Evolutionary conservation across 495 filamentous ascomycete species (phyloP).

Genomic region (Jackrogersella multiformis): DNA sequence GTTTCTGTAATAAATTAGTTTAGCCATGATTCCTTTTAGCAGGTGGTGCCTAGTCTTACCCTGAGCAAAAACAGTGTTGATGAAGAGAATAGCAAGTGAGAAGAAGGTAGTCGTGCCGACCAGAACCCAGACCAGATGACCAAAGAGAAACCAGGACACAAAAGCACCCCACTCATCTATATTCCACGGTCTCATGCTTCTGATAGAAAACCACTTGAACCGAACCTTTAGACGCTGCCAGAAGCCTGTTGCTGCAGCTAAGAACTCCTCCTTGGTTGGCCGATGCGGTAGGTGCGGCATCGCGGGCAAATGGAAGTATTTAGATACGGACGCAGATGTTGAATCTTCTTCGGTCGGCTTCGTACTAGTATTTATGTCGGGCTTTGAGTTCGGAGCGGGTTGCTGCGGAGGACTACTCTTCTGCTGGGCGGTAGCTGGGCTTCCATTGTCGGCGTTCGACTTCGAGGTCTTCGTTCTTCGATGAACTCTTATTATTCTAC

Average conservation of each 20-base stretch:
- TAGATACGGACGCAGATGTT: conserved; percentile 54
- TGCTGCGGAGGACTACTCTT: conserved; percentile 22
- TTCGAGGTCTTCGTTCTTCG: conserved; percentile 54
- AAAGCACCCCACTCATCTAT: conserved; percentile 94
- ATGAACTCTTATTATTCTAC: conserved; percentile 37
- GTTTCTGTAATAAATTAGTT: conserved; percentile 69
- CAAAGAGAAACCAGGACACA: conserved; percentile 92
- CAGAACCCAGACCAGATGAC: conserved; percentile 93
- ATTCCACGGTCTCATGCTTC: conserved; percentile 95
- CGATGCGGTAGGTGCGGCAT: conserved; percentile 76
- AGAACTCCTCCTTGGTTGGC: conserved; percentile 91
- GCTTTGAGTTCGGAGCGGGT: conserved; percentile 1
- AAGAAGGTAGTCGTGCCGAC: conserved; percentile 98
- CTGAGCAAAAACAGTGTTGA: conserved; percentile 97
- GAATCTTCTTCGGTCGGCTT: conserved; percentile 46
- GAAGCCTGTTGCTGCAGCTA: conserved; percentile 91
- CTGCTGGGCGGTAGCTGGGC: conserved; percentile 24
- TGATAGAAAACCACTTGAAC: conserved; percentile 97
- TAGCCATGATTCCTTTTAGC: background rate
- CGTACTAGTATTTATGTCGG: conserved; percentile 23
- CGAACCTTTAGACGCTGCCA: conserved; percentile 89
- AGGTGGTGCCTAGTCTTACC: conserved; percentile 56
- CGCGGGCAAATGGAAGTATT: conserved; percentile 71
- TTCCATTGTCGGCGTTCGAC: conserved; percentile 23
- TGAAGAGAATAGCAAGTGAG: conserved; percentile 83